Evolutionary conservation across 441 rosid species (phyloP).

Genomic region (Croton setiger): DNA sequence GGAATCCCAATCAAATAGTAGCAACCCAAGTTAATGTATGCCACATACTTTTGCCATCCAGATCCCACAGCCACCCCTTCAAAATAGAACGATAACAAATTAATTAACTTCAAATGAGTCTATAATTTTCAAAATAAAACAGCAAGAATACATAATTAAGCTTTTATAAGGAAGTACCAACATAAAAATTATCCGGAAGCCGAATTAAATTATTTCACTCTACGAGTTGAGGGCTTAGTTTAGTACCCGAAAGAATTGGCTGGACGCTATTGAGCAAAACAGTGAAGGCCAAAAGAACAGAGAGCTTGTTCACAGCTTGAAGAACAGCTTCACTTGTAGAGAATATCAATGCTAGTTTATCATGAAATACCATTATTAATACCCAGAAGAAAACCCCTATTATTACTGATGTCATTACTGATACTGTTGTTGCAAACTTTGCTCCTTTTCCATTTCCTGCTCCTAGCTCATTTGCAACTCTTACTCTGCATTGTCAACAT

Average conservation of each 20-base stretch:
- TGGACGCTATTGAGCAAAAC: constrained; percentile 79
- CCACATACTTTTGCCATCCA: constrained; percentile 90
- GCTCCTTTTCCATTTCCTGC: constrained; percentile 89
- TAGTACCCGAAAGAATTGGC: constrained; percentile 74
- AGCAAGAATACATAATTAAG: too few relatives aligned
- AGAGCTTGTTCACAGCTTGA: constrained; percentile 56
- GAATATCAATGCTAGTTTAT: constrained; percentile 55
- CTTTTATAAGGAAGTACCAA: too few relatives aligned
- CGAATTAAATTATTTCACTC: too few relatives aligned
- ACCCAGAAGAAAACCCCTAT: constrained; percentile 70
- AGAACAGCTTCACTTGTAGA: constrained; percentile 58
- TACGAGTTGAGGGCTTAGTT: too few relatives aligned
- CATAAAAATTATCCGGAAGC: background rate
- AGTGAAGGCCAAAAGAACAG: constrained; percentile 66
- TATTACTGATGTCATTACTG: constrained; percentile 54
- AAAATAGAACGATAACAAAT: background rate
- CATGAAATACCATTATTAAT: constrained; percentile 42
- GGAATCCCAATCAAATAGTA: constrained; percentile 77
- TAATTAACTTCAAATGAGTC: background rate
- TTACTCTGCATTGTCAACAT: constrained; percentile 41
- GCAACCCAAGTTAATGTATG: constrained; percentile 81
- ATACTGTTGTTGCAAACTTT: constrained; percentile 64
- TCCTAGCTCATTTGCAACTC: constrained; percentile 89
- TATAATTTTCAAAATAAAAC: background rate
- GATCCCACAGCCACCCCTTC: constrained; percentile 93